Conservation (phyloP, 257 asterid species). For the Asclepias syriaca region DNA sequence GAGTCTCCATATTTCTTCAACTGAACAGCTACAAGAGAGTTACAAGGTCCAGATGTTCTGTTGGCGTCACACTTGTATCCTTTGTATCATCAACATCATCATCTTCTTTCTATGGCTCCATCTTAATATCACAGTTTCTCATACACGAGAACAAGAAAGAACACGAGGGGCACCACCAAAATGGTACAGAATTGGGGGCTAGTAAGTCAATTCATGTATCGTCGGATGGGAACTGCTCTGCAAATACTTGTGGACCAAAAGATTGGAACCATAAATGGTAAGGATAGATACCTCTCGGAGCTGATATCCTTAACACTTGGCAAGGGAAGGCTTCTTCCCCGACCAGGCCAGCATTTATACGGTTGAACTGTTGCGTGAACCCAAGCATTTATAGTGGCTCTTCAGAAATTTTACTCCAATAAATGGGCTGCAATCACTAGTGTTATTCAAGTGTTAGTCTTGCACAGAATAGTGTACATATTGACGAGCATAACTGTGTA, state of each 20-base stretch:
- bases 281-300: neutral
- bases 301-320: neutral
- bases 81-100: neutral
- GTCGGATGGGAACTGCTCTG: neutral
- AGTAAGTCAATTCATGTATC: neutral
- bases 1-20: constrained; percentile 88
- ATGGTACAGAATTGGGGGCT: neutral
- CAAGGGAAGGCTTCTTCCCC: neutral
- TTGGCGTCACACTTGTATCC: neutral
- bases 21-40: constrained; percentile 22
- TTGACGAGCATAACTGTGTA: neutral
- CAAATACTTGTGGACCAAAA: neutral
- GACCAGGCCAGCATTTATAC: neutral
- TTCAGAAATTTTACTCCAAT: neutral
- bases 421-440: neutral
- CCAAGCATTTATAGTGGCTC: neutral
- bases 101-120: neutral
- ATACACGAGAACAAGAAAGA: neutral
- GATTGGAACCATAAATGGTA: neutral
- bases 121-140: neutral
- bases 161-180: neutral
- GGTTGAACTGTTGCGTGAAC: neutral
- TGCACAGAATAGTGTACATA: neutral
- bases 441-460: neutral
- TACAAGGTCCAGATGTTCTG: neutral